These are phyloP conservation scores for Zygotorulaspora danielsina DNA, from an alignment of 805 yeast species.

Conservation along the genomic window DNA sequence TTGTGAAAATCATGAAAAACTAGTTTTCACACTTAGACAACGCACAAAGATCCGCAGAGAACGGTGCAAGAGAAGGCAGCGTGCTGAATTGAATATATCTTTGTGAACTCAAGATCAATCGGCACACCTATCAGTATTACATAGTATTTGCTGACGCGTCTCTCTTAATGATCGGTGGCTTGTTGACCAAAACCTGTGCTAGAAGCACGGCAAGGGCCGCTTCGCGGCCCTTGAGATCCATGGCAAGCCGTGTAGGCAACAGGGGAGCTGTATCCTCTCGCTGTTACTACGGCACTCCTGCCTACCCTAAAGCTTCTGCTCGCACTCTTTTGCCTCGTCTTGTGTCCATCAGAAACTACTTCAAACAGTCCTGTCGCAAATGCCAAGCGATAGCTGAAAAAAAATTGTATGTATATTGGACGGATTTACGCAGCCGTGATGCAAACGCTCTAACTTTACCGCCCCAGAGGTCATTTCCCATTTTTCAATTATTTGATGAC, in stretches of 20 bases:
- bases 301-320: not conserved
- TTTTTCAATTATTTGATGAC: conserved; percentile 1
- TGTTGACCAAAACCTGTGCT: not conserved
- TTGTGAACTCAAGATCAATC: no score
- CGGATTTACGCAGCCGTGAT: not conserved
- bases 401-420: conserved; percentile 9
- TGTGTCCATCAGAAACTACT: conserved; percentile 7
- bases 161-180: not conserved
- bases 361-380: conserved; percentile 16
- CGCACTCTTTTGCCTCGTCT: not conserved
- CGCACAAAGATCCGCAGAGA: no score
- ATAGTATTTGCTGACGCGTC: no score
- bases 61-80: no score
- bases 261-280: not conserved
- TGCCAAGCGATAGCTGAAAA: conserved; percentile 13
- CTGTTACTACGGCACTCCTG: not conserved
- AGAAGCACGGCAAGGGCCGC: not conserved
- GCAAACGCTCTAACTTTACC: not conserved
- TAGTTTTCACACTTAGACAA: no score
- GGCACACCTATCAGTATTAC: no score
- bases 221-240: not conserved
- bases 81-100: no score
- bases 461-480: no score
- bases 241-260: not conserved
- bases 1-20: no score